Evolutionary conservation across 352 stramenopile species (phyloP).

Genomic region (Phytophthora chlamydospora): DNA sequence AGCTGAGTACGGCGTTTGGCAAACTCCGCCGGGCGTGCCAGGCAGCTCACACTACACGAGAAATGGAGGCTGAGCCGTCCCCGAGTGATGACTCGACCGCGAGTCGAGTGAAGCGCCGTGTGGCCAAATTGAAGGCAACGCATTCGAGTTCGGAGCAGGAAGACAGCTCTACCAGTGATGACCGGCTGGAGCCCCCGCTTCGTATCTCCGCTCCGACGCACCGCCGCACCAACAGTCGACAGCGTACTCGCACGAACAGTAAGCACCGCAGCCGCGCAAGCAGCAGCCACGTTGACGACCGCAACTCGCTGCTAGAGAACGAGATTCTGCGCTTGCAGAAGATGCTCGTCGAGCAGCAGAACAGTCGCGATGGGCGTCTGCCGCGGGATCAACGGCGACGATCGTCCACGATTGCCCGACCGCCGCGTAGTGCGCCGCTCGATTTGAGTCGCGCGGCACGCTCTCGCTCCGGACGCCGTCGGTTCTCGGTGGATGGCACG

Average conservation of each 20-base stretch:
- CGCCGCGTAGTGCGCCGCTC: slow-evolving; percentile 32
- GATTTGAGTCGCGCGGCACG: slow-evolving; percentile 21
- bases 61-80: slow-evolving; percentile 44
- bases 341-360: slow-evolving; percentile 67
- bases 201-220: slow-evolving; percentile 21
- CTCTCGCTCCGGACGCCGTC: slow-evolving; percentile 34
- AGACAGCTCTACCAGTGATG: slow-evolving; percentile 37
- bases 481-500: slow-evolving; percentile 53
- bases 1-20: slow-evolving; percentile 36
- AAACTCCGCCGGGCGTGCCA: slow-evolving; percentile 38
- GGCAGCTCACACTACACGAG: slow-evolving; percentile 18
- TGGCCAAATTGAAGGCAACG: slow-evolving; percentile 9
- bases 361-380: slow-evolving; percentile 16
- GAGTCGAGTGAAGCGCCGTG: slow-evolving; percentile 15
- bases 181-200: slow-evolving; percentile 32
- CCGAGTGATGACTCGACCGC: slow-evolving; percentile 31
- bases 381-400: slow-evolving; percentile 22
- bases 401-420: slow-evolving; percentile 28
- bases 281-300: slow-evolving; percentile 42
- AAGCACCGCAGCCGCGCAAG: slow-evolving; percentile 26
- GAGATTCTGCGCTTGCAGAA: slow-evolving; percentile 82
- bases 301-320: slow-evolving; percentile 59
- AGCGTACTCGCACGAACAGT: slow-evolving; percentile 30
- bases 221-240: slow-evolving; percentile 28
- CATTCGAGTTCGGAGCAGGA: slow-evolving; percentile 41